Base-by-base conservation (phyloP, 2,329 filamentous ascomycete species). In the Paecilomyces formosus region DNA sequence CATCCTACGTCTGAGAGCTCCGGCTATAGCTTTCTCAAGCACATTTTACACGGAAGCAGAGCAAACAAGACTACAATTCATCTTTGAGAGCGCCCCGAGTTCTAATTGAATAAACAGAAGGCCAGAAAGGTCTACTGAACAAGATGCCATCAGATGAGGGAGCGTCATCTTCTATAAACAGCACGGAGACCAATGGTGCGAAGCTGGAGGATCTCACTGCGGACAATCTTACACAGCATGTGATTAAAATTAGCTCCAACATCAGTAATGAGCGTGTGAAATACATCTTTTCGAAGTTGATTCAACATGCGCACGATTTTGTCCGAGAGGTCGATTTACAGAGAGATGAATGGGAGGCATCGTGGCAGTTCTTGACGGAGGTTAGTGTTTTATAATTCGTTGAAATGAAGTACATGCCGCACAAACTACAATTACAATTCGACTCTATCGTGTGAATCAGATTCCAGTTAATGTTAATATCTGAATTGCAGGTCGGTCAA, bases 171-270 rank as follows among this genome's bases (percentile, higher is more conserved):
- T 45, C 39, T 18, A 45, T 45, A 45, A 21, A 45, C 15, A 21
- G n/a, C 39, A 45, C 39, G 39, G 50, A 52, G 22, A 52, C 21
- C 50, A 52, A 52, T 22, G 50, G 22, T 11, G 50, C 54, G 5
- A 56, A 51, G 55, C 35, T 56, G 24, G 53, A 54, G 53, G 60
- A 59, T n/a, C 31, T 61, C 21, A 61, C 55, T 24, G 53, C 57
- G 12, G 60, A 61, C 2, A 60, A 58, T 30, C 55, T 61, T 50
- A 61, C 58, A 7, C 51, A 59, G 21, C 59, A 61, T 54, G 60
- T 60, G 24, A 61, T 60, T 30, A 59, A 61, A 33, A 61, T 61
- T 50, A 61, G 57, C 24, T 60, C 60, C 49, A 58, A 57, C 55
- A 60, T 58, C 26, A 39, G 55, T 30, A 61, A 61, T 5, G 55